Conservation (phyloP, 2,329 filamentous ascomycete genomes). For the Diplocarpon mali region DNA sequence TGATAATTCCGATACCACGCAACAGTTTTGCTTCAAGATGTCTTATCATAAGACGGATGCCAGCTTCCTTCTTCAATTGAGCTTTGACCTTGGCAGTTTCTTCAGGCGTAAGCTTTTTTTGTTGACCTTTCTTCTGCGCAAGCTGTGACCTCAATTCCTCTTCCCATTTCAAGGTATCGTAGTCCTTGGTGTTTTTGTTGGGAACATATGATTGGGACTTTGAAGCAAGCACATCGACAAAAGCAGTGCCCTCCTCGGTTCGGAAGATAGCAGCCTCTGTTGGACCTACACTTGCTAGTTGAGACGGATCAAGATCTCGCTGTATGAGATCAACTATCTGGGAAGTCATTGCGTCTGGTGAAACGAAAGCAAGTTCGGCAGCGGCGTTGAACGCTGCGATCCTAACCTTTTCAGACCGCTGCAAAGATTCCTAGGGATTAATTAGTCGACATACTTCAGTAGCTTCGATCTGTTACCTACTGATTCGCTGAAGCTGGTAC, state of each 20-base stretch:
- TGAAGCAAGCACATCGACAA: conserved; percentile 82
- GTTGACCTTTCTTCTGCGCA: conserved; percentile 83
- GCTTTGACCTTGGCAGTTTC: conserved; percentile 85
- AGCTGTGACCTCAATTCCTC: conserved; percentile 79
- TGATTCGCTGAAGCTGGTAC: conserved; percentile 39
- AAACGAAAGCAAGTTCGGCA: conserved; percentile 87
- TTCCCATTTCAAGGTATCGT: conserved; percentile 95
- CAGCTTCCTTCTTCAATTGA: conserved; percentile 77
- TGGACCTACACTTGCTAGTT: conserved; percentile 64
- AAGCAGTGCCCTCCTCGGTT: conserved; percentile 77
- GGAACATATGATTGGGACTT: conserved; percentile 60
- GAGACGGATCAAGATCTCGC: conserved; percentile 58
- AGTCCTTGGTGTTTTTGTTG: conserved; percentile 88
- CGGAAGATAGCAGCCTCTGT: conserved; percentile 89
- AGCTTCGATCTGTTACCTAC: conserved; percentile 31
- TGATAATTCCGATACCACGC: conserved; percentile 78
- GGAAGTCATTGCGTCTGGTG: conserved; percentile 70
- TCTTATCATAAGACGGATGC: conserved; percentile 63
- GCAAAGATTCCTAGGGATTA: conserved; percentile 15
- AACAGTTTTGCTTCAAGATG: conserved; percentile 59
- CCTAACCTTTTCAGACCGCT: conserved; percentile 37
- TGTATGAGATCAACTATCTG: conserved; percentile 64
- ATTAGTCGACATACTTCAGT: conserved; percentile 5
- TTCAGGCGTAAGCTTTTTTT: conserved; percentile 83
- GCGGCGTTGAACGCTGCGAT: conserved; percentile 72